A percentile compares a stretch with the other conserved stretches of the same genome.
Evolutionary conservation across 1,284 basidiomycete genomes (phyloP).

Genomic region (Leccinum fallax): DNA sequence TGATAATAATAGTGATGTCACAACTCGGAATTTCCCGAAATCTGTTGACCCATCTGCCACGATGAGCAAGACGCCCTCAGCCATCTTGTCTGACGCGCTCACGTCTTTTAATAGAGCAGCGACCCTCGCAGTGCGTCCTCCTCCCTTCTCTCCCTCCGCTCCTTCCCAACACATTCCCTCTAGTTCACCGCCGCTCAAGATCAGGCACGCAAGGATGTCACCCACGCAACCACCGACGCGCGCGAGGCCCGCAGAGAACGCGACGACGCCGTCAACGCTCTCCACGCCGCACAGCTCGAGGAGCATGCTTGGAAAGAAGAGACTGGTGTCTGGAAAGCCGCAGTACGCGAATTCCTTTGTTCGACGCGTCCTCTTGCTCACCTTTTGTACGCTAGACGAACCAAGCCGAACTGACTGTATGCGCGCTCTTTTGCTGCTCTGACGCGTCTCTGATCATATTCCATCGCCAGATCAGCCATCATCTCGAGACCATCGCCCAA

Average conservation of each 20-base stretch:
- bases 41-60: constrained; percentile 19
- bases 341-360: constrained; percentile 44
- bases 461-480: constrained; percentile 51
- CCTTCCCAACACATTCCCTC: constrained; percentile 4
- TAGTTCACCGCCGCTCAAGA: constrained; percentile 51
- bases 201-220: constrained; percentile 47
- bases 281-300: constrained; percentile 49
- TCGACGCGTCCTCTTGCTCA: constrained; percentile 10
- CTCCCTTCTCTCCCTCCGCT: neutral
- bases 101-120: constrained; percentile 36
- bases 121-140: constrained; percentile 34
- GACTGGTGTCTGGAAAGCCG: constrained; percentile 49
- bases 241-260: constrained; percentile 53
- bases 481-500: constrained; percentile 59
- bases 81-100: constrained; percentile 37
- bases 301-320: constrained; percentile 53
- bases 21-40: constrained; percentile 29
- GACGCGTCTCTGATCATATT: constrained; percentile 3
- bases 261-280: constrained; percentile 52
- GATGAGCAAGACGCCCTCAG: constrained; percentile 35
- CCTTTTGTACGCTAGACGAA: constrained; percentile 42
- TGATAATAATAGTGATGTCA: constrained; percentile 6
- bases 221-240: constrained; percentile 46
- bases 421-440: constrained; percentile 14
- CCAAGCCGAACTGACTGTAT: constrained; percentile 59